Conservation (phyloP, 2,329 filamentous ascomycete species). For the Xylaria sp. region DNA sequence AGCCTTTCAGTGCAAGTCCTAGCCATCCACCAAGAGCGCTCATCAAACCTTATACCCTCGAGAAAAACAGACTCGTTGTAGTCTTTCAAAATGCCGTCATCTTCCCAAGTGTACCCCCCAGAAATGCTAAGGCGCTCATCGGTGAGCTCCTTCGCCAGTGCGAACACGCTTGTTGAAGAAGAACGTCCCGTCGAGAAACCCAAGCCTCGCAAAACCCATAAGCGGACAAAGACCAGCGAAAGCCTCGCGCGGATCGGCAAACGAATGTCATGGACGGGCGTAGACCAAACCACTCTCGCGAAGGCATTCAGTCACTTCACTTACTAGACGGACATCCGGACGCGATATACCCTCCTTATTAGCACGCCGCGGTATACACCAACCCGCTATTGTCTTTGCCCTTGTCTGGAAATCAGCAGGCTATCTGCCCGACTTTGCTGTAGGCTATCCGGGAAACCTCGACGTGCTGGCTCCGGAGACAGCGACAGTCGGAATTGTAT, state of each 20-base stretch:
- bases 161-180: constrained; percentile 29
- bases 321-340: constrained; percentile 16
- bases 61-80: not conserved
- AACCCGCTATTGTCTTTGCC: not conserved
- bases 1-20: not conserved
- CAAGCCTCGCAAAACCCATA: constrained; percentile 22
- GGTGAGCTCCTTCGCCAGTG: constrained; percentile 27
- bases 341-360: not conserved
- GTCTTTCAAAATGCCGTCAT: constrained; percentile 22
- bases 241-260: constrained; percentile 29
- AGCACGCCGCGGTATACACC: not conserved
- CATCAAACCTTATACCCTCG: not conserved
- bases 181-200: constrained; percentile 8
- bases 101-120: not conserved
- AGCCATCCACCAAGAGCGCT: not conserved
- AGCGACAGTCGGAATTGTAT: not conserved
- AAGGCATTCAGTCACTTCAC: constrained; percentile 30
- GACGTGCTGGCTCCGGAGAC: not conserved
- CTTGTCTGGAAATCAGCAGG: not conserved
- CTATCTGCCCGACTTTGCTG: not conserved
- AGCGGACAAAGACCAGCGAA: constrained; percentile 28
- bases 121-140: constrained; percentile 17
- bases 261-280: constrained; percentile 29
- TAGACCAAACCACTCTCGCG: constrained; percentile 17
- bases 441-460: not conserved